Base-by-base conservation (phyloP, 257 asterid species). In the Apocynum venetum region DNA sequence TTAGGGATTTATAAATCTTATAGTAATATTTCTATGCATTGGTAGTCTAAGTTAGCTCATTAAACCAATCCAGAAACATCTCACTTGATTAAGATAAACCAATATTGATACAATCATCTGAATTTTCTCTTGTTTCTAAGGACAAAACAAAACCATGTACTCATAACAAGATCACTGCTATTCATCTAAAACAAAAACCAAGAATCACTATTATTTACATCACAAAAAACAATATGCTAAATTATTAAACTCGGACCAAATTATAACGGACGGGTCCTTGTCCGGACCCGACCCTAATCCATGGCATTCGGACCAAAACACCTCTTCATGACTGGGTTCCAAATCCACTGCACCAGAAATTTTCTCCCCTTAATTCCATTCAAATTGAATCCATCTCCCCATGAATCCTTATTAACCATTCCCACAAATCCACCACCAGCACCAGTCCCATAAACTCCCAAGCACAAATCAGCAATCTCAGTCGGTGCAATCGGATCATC, bases 341-440 rank as follows among this genome's bases (percentile, higher is more conserved):
- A 92, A 81, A 92, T 86, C 96, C 96, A 92, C 76, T 92, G 97
- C 83, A 91, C 93, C 76, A 92, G 90, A 84, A 85, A 91, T 85
- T 79, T 92, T 83, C 97, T 87, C 60, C 93, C 93, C 19, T 82
- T 86, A 11, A 85, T 85, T 25, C 97, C 97, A 82, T 89, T 83
- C 77, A 92, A 75, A 73, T 91, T 92, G 48, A 78, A 92, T 36
- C 88, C 91, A 73, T 87, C 86, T 55, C 95, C 95, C 85, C 81
- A 14, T 3, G 82, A 73, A 53, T 89, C 96, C 85, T 76, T 88
- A 6, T 81, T 76, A 84, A 91, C 95, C 6, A 10, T 84, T 12
- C 97, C 97, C 65, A 81, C 77, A 67, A 75, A 92, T 8, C 97
- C 93, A 43, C 96, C 95, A 15, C 93, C 96, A 15, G 86, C 92